A percentile compares a stretch with the other conserved stretches of the same genome.
Conservation (phyloP, 495 filamentous ascomycete species). For the Choiromyces venosus region DNA sequence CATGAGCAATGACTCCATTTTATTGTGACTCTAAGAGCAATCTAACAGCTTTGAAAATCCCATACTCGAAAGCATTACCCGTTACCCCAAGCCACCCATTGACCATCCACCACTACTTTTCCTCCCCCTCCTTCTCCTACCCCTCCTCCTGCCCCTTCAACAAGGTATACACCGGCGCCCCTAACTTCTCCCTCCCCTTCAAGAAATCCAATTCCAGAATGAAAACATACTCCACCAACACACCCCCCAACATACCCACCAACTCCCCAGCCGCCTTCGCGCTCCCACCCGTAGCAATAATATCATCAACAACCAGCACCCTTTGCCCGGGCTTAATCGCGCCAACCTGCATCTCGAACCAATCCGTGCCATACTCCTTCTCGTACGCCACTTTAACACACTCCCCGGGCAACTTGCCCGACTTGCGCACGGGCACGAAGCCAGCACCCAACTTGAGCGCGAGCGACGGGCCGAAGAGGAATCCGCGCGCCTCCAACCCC, state of each 20-base stretch:
- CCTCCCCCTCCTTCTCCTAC: not conserved
- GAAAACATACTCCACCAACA: constrained; percentile 82
- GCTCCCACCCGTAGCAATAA: constrained; percentile 96
- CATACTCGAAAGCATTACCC: not conserved
- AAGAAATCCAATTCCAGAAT: constrained; percentile 94
- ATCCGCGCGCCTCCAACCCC: constrained; percentile 89
- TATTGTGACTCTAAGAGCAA: not conserved
- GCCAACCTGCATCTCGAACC: constrained; percentile 89
- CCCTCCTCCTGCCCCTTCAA: constrained; percentile 47
- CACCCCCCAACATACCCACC: constrained; percentile 77
- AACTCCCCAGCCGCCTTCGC: constrained; percentile 81
- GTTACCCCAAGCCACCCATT: not conserved
- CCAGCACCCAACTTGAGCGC: constrained; percentile 77
- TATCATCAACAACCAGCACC: constrained; percentile 91
- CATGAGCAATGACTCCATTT: not conserved
- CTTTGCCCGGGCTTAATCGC: constrained; percentile 79
- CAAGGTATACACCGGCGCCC: constrained; percentile 78
- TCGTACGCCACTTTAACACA: constrained; percentile 74
- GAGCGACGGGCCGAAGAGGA: constrained; percentile 87
- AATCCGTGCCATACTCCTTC: constrained; percentile 97
- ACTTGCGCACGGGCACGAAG: constrained; percentile 93
- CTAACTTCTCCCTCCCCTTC: constrained; percentile 82
- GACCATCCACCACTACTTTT: not conserved
- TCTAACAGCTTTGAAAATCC: not conserved
- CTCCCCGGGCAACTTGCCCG: constrained; percentile 90